These are phyloP conservation scores for Plasmodium ovale DNA, from an alignment of 169 alveolate species.

Conservation along the genomic window DNA sequence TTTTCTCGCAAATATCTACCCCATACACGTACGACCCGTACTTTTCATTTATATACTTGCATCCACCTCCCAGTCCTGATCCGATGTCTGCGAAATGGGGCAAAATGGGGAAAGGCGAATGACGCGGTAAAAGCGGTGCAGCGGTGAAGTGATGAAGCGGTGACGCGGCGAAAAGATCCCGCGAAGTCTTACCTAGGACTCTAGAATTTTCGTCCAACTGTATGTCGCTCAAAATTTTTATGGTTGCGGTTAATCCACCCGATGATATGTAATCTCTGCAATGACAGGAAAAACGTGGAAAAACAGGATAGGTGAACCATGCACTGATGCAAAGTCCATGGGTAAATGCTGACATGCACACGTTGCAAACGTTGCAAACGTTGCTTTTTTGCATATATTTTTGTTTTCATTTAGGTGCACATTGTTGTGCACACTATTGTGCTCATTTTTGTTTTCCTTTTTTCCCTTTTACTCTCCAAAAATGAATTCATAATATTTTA, in stretches of 20 bases:
- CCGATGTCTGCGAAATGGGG: slow-evolving; percentile 49
- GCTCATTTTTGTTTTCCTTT: neutral
- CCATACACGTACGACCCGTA: slow-evolving; percentile 30
- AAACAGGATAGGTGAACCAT: too few relatives aligned
- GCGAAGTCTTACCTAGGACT: slow-evolving; percentile 21
- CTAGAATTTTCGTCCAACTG: slow-evolving; percentile 38
- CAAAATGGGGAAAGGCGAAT: neutral
- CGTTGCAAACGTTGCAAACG: too few relatives aligned
- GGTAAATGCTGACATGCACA: too few relatives aligned
- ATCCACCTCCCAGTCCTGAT: slow-evolving; percentile 61
- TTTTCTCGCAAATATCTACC: slow-evolving; percentile 25
- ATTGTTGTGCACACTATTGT: neutral
- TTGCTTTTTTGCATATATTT: neutral
- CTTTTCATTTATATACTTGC: slow-evolving; percentile 33
- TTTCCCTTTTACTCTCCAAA: slow-evolving; percentile 48
- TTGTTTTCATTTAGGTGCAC: neutral
- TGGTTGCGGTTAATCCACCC: slow-evolving; percentile 43
- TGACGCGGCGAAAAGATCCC: neutral
- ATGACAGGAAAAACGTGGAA: neutral
- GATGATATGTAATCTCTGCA: slow-evolving; percentile 47
- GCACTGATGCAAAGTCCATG: too few relatives aligned
- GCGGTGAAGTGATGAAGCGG: too few relatives aligned
- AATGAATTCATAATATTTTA: slow-evolving; percentile 40
- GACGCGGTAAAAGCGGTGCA: neutral
- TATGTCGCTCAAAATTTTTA: slow-evolving; percentile 45